Percentiles rank a stretch among this genome's conserved stretches.
Evolutionary conservation across 83 land plant species (phyloP).

Genomic region (Thuja plicata): DNA sequence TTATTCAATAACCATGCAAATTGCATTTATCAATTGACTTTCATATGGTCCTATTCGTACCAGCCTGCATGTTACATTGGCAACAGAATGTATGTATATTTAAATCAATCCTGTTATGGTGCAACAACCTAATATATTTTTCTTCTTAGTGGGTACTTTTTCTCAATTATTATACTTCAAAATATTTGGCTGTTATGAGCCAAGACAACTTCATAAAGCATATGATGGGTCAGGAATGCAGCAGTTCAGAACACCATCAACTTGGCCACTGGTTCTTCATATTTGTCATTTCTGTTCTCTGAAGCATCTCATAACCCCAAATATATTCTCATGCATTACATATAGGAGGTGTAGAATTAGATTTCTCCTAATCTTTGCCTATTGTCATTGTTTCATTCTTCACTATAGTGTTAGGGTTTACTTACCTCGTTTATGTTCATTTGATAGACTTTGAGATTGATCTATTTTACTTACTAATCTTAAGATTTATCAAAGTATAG

Average conservation of each 20-base stretch:
- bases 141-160: not conserved
- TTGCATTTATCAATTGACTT: not conserved
- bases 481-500: too few species aligned
- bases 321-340: not conserved
- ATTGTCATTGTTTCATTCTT: not conserved
- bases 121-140: not conserved
- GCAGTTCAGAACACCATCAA: not conserved
- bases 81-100: not conserved
- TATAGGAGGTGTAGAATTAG: not conserved
- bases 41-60: not conserved
- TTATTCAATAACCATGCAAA: not conserved
- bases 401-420: too few species aligned
- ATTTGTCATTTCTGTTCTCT: not conserved
- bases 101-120: not conserved
- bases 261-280: not conserved
- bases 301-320: not conserved
- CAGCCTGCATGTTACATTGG: not conserved
- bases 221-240: not conserved
- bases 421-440: not conserved
- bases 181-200: not conserved
- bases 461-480: not conserved
- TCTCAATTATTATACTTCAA: not conserved
- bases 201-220: not conserved
- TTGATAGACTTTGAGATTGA: too few species aligned
- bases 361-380: not conserved